phyloP scores from a whole-genome alignment of 75 land plant genomes.

The Selaginella tamariscina region DNA sequence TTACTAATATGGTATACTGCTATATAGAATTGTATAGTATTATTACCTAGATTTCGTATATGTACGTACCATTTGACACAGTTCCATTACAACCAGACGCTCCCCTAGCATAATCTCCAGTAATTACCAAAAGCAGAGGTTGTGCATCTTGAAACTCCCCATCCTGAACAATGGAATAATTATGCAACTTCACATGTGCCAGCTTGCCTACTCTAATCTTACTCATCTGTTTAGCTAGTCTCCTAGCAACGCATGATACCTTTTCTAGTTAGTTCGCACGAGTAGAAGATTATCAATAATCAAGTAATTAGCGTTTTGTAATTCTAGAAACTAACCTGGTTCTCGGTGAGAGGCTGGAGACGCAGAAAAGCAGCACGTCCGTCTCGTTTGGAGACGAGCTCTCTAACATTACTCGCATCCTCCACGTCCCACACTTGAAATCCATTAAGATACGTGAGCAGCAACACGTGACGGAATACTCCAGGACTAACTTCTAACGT shows the following conservation, averaged over 20 bases:
- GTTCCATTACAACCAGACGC: conserved; percentile 4
- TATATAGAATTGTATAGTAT: no score
- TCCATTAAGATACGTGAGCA: conserved; percentile 2
- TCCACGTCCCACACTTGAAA: conserved; percentile 13
- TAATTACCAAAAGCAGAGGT: conserved; percentile 55
- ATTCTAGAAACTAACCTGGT: no score
- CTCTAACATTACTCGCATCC: conserved; percentile 3
- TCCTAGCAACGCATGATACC: no score
- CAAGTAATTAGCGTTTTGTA: no score
- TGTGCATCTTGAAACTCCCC: conserved; percentile 40
- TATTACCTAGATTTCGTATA: no score
- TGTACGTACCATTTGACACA: neutral
- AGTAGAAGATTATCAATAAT: no score
- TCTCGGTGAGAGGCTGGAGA: neutral
- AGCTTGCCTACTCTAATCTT: no score
- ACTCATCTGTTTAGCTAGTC: no score
- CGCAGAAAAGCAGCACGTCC: conserved; percentile 9
- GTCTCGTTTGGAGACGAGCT: conserved; percentile 1
- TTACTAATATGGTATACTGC: no score
- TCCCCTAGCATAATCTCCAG: conserved; percentile 29
- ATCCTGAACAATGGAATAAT: no score
- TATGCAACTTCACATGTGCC: no score
- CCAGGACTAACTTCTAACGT: neutral
- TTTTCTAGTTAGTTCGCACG: no score
- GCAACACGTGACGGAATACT: neutral